These are phyloP conservation scores for Colletotrichum sp. DNA, from an alignment of 2,329 filamentous ascomycete genomes.

Conservation along the genomic window DNA sequence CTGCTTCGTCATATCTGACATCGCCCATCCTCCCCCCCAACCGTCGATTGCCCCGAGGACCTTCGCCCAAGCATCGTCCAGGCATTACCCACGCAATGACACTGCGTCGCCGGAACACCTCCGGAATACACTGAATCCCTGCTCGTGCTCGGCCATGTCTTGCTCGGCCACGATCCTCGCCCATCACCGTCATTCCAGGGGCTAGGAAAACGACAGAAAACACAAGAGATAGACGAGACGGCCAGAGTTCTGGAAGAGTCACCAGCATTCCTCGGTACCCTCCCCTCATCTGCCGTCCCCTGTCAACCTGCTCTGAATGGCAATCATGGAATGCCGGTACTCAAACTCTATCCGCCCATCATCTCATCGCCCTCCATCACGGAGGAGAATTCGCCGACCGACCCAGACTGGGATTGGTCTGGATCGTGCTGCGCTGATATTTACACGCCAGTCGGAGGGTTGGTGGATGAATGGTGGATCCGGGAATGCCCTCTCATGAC, in stretches of 20 bases:
- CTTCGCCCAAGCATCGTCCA: not conserved
- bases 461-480: not conserved
- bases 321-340: constrained; percentile 1
- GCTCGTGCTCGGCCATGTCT: not conserved
- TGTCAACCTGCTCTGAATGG: not conserved
- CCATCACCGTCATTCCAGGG: constrained; percentile 3
- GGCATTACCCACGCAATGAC: not conserved
- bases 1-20: not conserved
- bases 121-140: not conserved
- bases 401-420: not conserved
- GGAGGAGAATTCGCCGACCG: not conserved
- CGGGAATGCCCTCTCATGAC: not conserved
- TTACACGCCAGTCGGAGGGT: not conserved
- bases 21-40: not conserved
- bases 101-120: not conserved
- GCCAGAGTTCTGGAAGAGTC: constrained; percentile 12
- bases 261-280: not conserved
- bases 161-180: not conserved
- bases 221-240: not conserved
- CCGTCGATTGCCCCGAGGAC: not conserved
- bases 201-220: not conserved
- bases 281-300: not conserved
- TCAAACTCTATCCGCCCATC: constrained; percentile 9
- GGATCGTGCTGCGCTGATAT: not conserved
- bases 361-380: not conserved